These are phyloP conservation scores for Boechera retrofracta DNA, from an alignment of 345 rosid genomes.

Conservation along the genomic window DNA sequence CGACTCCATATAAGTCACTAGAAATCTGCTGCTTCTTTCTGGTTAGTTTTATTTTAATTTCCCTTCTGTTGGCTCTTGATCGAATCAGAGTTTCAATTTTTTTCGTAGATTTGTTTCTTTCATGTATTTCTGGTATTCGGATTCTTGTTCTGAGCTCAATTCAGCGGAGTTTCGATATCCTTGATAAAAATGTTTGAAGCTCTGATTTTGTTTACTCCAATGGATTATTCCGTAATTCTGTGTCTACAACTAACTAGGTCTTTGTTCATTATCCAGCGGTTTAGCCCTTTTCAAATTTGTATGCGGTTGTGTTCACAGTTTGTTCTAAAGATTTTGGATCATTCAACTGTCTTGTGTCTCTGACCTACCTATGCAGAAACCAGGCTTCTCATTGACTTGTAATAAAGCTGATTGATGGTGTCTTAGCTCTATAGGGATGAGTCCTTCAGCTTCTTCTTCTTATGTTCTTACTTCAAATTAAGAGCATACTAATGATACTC, in stretches of 20 bases:
- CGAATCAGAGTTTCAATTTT: constrained; percentile 3
- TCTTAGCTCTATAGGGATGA: background rate
- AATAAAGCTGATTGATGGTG: constrained; percentile 3
- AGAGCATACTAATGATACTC: background rate
- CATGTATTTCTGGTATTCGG: constrained; percentile 28
- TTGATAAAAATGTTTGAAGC: background rate
- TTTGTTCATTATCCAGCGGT: too few species aligned
- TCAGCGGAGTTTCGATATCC: background rate
- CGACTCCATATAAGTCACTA: background rate
- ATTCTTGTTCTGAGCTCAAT: constrained; percentile 14
- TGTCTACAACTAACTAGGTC: background rate
- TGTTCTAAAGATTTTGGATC: background rate
- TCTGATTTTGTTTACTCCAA: background rate
- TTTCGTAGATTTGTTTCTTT: background rate
- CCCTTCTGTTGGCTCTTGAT: constrained; percentile 2
- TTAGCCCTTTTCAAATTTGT: background rate
- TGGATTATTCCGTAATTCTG: background rate
- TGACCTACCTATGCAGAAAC: background rate
- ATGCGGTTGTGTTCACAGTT: background rate
- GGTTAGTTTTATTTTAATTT: constrained; percentile 13
- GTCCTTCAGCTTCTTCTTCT: constrained; percentile 15
- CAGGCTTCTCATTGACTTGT: background rate
- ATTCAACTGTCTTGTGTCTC: background rate
- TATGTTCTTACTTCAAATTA: background rate
- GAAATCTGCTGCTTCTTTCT: constrained; percentile 27